Conservation (phyloP, 441 rosid genomes). For the Hura crepitans region DNA sequence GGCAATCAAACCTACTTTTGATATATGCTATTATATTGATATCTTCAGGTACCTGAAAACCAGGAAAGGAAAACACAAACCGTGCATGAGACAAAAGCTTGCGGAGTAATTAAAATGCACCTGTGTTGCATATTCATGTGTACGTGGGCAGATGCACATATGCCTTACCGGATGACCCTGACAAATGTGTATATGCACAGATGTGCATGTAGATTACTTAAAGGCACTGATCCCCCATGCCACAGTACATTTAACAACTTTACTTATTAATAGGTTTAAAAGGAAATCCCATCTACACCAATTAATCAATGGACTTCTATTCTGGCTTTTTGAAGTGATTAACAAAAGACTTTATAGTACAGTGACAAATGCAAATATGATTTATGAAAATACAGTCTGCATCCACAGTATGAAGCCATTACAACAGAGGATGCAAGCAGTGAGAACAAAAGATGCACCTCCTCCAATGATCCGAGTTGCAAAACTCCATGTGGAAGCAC, state of each 20-base stretch:
- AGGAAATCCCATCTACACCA: neutral
- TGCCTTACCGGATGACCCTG: neutral
- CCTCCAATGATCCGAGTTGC: conserved; percentile 57
- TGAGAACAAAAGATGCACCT: conserved; percentile 36
- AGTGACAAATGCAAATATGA: neutral
- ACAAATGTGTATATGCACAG: neutral
- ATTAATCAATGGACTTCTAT: neutral
- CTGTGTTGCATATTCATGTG: neutral
- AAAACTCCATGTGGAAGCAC: conserved; percentile 58
- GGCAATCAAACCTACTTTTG: conserved; percentile 31
- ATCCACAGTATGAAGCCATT: neutral
- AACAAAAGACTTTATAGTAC: neutral
- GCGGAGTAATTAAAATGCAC: neutral
- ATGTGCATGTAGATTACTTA: neutral
- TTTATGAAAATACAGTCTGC: neutral
- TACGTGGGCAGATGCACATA: neutral
- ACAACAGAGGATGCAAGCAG: neutral
- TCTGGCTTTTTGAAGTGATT: neutral
- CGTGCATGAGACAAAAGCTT: conserved; percentile 4
- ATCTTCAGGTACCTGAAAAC: conserved; percentile 50
- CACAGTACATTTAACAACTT: neutral
- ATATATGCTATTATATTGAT: conserved; percentile 27
- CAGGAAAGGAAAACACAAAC: conserved; percentile 2
- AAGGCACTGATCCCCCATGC: neutral
- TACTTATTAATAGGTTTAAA: neutral